Evolutionary conservation across 2,329 filamentous ascomycete species (phyloP), one percentile per base, ranked within the genome.

Genomic region (Fusarium sp.): DNA sequence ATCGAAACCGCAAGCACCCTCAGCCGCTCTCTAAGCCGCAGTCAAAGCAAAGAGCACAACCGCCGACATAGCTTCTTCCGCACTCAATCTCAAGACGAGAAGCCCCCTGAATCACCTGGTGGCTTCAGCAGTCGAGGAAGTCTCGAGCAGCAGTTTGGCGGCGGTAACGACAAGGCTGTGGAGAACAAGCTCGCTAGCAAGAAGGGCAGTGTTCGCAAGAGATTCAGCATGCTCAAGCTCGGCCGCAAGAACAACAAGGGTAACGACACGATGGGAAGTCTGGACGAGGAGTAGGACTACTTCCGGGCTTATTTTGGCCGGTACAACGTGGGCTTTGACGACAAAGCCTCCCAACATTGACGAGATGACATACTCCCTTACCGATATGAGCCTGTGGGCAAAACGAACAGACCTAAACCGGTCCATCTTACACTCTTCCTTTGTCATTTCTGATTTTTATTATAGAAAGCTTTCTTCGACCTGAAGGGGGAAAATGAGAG

Each of bases 171-270:
- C 11, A 70, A 75, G 44, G 53, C 72, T 21, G 53, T 56, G 1
- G 70, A 74, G 30, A 76, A 74, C 42, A 82, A 78, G 36, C 74
- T 77, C 11, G 47, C 81, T 36, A 76, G 78, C 56, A 83, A 84
- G 73, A 86, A 86, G 51, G 87, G 86, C 34, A 91, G 89, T 58
- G 86, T 96, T 68, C 88, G 90, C 79, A 95, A 93, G 81, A 82
- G 93, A 73, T 83, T 96, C 68, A 96, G 92, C 76, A 82, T 94
- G 72, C 82, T 96, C 73, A 92, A 91, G 76, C 83, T 94, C 49
- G 89, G 91, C 28, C 90, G 89, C 76, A 93, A 91, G 80, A 82
- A 81, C 44, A 88, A 85, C 74, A 89, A 88, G 76, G 80, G 77
- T 47, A 82, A 77, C 62, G 82, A 77, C 26, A 74, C 79, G 62